A percentile compares a stretch with the other conserved stretches of the same genome.
Conservation (phyloP, 1,284 basidiomycete species). For the Tylopilus orsonianus region DNA sequence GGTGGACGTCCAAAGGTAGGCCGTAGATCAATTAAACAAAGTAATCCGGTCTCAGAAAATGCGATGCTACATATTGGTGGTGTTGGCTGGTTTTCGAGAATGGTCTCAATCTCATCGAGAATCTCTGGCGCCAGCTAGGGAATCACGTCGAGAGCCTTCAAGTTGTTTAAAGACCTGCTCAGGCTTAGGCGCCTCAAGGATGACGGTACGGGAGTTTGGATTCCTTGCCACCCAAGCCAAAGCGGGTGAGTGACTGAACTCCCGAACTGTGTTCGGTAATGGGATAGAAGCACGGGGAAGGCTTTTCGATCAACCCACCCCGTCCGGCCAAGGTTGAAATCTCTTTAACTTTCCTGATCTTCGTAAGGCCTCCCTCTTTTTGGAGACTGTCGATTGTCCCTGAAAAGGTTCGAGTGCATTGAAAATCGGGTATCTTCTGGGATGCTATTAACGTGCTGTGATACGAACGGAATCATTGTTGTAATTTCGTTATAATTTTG, state of each 20-base stretch:
- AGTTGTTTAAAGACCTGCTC: conserved; percentile 56
- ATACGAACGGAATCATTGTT: conserved; percentile 2
- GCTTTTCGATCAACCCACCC: conserved; percentile 11
- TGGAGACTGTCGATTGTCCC: conserved; percentile 38
- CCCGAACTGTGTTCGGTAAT: conserved; percentile 40
- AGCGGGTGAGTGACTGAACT: conserved; percentile 63
- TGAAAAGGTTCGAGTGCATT: conserved; percentile 48
- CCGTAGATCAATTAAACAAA: conserved; percentile 15
- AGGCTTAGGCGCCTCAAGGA: conserved; percentile 58
- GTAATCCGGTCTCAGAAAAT: not conserved
- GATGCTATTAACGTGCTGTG: conserved; percentile 37
- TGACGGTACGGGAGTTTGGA: conserved; percentile 62
- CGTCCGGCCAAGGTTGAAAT: conserved; percentile 48
- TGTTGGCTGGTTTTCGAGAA: conserved; percentile 43
- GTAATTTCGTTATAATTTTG: not conserved
- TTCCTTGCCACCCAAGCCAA: conserved; percentile 77
- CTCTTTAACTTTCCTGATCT: conserved; percentile 52
- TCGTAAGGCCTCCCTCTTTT: conserved; percentile 42
- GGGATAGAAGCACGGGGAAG: not conserved
- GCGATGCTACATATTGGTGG: conserved; percentile 25
- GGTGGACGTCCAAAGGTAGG: conserved; percentile 29
- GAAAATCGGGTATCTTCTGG: conserved; percentile 55
- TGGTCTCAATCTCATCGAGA: conserved; percentile 51
- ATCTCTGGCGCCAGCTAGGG: conserved; percentile 56
- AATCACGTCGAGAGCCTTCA: conserved; percentile 60